A percentile compares a stretch with the other conserved stretches of the same genome.
These are phyloP conservation scores for Nicotiana undulata DNA, from an alignment of 257 asterid species.

Conservation along the genomic window DNA sequence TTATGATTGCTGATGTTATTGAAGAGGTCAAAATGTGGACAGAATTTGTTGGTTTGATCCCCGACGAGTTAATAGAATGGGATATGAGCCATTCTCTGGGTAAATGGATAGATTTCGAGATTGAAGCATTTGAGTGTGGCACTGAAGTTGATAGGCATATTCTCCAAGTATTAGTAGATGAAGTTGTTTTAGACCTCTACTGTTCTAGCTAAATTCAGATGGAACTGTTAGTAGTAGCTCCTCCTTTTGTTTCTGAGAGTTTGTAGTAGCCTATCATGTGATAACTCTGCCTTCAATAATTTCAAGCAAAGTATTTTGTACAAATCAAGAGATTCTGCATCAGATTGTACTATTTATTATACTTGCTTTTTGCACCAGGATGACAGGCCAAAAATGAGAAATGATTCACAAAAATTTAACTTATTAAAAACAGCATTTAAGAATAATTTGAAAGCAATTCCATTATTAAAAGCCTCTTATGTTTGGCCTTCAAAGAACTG, in stretches of 20 bases:
- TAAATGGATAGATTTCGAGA: slow-evolving; percentile 61
- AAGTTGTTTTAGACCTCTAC: slow-evolving; percentile 50
- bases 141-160: slow-evolving; percentile 43
- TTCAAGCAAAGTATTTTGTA: background rate
- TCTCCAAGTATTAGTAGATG: slow-evolving; percentile 61
- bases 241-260: background rate
- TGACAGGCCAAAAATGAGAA: too few species aligned
- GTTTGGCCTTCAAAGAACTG: background rate
- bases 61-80: slow-evolving; percentile 53
- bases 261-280: background rate
- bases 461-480: background rate
- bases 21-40: slow-evolving; percentile 62
- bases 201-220: background rate
- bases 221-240: background rate
- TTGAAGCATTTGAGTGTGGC: slow-evolving; percentile 55
- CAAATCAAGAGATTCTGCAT: background rate
- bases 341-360: background rate
- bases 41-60: slow-evolving; percentile 32
- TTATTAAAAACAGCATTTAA: background rate
- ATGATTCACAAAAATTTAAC: too few species aligned
- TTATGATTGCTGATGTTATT: slow-evolving; percentile 46
- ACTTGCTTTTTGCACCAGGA: background rate
- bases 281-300: background rate
- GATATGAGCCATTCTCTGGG: slow-evolving; percentile 60
- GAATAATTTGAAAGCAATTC: background rate